These are phyloP conservation scores for Populus davidiana DNA, from an alignment of 345 rosid species.

Conservation along the genomic window DNA sequence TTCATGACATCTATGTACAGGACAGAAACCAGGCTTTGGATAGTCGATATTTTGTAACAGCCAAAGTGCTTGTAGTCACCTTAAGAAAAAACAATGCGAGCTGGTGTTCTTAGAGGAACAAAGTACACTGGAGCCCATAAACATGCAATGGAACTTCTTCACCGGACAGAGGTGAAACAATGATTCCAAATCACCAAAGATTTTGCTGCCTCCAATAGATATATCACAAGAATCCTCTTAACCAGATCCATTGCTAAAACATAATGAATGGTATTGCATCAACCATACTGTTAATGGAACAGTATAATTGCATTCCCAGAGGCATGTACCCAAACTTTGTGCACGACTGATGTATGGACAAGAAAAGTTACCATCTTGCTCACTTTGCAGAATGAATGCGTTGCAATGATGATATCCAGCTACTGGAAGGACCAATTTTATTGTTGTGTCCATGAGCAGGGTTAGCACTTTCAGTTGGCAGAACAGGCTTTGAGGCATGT, in stretches of 20 bases:
- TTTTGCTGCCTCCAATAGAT: slow-evolving; percentile 33
- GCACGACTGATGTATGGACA: slow-evolving; percentile 4
- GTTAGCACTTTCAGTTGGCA: slow-evolving; percentile 54
- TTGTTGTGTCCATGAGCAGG: slow-evolving; percentile 49
- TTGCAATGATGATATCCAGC: slow-evolving; percentile 78
- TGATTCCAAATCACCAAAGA: slow-evolving; percentile 26
- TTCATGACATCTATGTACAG: slow-evolving; percentile 46
- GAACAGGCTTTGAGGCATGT: slow-evolving; percentile 43
- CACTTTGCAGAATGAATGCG: slow-evolving; percentile 64
- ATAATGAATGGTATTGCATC: slow-evolving; percentile 25
- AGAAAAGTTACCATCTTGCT: slow-evolving; percentile 39
- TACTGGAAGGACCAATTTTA: slow-evolving; percentile 55
- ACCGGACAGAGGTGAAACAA: slow-evolving; percentile 28
- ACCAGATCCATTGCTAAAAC: slow-evolving; percentile 32
- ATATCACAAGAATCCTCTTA: slow-evolving; percentile 30
- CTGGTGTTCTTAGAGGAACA: slow-evolving; percentile 26
- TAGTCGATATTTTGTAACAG: slow-evolving; percentile 29
- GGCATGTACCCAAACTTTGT: slow-evolving; percentile 20
- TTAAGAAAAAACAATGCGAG: slow-evolving; percentile 20
- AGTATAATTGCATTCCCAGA: slow-evolving; percentile 27
- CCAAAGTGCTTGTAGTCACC: slow-evolving; percentile 42
- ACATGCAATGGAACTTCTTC: slow-evolving; percentile 20
- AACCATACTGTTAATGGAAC: slow-evolving; percentile 20
- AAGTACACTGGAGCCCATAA: slow-evolving; percentile 23
- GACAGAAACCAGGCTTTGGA: slow-evolving; percentile 29